Evolutionary conservation across 495 filamentous ascomycete species (phyloP), one percentile per base, ranked within the genome.

Genomic region (Evansstolkia leycettana): DNA sequence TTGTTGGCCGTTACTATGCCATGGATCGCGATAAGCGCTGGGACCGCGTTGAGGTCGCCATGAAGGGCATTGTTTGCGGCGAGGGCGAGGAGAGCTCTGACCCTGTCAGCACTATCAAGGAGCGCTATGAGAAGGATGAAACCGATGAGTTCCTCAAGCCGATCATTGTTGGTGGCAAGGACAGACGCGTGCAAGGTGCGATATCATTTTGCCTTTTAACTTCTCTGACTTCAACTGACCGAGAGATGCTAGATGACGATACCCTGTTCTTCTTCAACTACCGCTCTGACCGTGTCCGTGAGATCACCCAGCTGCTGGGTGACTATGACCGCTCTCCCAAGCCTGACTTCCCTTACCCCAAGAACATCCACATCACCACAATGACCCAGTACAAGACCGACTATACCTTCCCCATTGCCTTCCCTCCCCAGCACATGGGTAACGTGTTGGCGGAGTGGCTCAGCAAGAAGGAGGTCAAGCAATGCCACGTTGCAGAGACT

Each of bases 231-330:
- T 29, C 12, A n/a, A 6, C 8, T 12, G 27, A 8, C 26, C 34
- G 12, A n/a, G 4, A 5, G 10, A n/a, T 5, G 19, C 17, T 12
- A 86, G 84, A 95, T 53, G 73, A 78, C 42, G 90, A 98, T 52
- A 89, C 84, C 31, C 75, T 94, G 49, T 95, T 98, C 73, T 95
- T 95, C 77, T 98, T 98, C 82, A 98, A 98, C 75, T 98, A 98
- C 74, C 89, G 90, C 47, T 95, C 90, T 25, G 90, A 98, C 54
- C 88, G 90, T 57, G 88, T 93, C 34, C 85, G 92, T 46, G 89
- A 98, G 55, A 80, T 96, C 53, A 94, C 89, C 36, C 90, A 96
- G 65, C 69, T 96, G 29, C 67, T 98, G 17, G 92, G 90, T 50
- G 82, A 78, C 54, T 75, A 86, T 48, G 92, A 98, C 66, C 81